Base-by-base conservation (phyloP, 179 eudicot species). In the Patellifolia procumbens region DNA sequence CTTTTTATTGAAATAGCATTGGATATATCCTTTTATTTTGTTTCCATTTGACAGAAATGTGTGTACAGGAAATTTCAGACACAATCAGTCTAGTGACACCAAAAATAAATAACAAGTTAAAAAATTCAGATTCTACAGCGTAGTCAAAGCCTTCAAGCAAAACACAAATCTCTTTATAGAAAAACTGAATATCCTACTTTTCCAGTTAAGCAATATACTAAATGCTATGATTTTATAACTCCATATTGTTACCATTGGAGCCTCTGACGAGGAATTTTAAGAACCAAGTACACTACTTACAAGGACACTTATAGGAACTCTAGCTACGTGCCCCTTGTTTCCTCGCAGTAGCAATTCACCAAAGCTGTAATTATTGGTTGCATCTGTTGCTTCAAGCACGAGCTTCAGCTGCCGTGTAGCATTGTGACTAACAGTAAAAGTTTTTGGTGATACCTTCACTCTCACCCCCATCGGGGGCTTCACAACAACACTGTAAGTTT, bases 261-360 rank as follows among this genome's bases (percentile, higher is more conserved):
- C 26, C 43, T 7, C 16, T 7, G 28, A 31, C 19, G 43, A 53
- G 31, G 0, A 32, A 37, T 7, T n/a, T 85, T 82, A 87, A 69
- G 31, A 56, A 6, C 88, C 84, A 51, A 86, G 63, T 52, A 84
- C 67, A 58, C 89, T 88, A 62, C 91, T 82, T 28, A 87, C 91
- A 76, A 72, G 87, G 61, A 88, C 90, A 74, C 87, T 79, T 8
- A 88, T 78, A 42, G 93, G 93, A 73, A 90, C 87, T 69, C 91
- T 81, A n/a, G 83, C 93, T 2, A 82, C 65, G 81, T 90, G 93
- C 15, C 86, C 86, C 42, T 71, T 76, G 42, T 81, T 70, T 31
- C 93, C 93, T 62, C 78, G 78, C 77, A 90, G 73, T 56, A 88
- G 32, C 77, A 90, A 59, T 75, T 85, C 88, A 24, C 91, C 93